phyloP scores from a whole-genome alignment of 225 moss, liverwort and hornwort genomes.

The Physcomitrium patens region DNA sequence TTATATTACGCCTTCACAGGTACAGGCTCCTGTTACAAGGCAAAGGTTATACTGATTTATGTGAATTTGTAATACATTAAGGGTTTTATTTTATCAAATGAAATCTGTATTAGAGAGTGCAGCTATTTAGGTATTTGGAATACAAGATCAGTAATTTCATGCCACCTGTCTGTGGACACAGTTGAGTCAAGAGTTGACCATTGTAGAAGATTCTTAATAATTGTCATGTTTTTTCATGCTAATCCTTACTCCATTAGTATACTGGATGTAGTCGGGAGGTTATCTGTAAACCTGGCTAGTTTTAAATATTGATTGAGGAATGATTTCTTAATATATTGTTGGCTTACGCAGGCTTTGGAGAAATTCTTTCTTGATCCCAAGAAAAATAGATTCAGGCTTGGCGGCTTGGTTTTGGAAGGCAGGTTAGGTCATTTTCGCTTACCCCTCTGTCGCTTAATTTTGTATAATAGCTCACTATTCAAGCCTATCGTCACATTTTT shows the following conservation, averaged over 20 bases:
- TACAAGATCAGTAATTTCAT: not conserved
- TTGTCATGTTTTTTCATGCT: constrained; percentile 11
- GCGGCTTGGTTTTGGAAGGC: constrained; percentile 95
- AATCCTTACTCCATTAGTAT: not conserved
- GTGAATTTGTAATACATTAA: constrained; percentile 16
- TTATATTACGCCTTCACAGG: constrained; percentile 93
- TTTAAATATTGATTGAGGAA: constrained; percentile 4
- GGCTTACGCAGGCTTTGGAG: constrained; percentile 74
- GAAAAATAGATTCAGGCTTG: constrained; percentile 86
- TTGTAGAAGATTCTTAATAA: not conserved
- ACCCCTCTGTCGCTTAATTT: constrained; percentile 3
- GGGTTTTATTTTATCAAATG: not conserved
- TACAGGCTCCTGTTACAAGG: constrained; percentile 19
- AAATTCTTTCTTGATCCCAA: constrained; percentile 85
- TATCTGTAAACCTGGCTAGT: constrained; percentile 7
- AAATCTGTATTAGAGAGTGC: not conserved
- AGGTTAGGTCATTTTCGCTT: constrained; percentile 59
- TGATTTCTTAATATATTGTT: constrained; percentile 17
- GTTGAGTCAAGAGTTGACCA: not conserved
- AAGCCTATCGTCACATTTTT: not conserved
- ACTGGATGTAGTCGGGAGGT: constrained; percentile 8
- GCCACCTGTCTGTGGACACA: not conserved
- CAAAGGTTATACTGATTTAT: not conserved
- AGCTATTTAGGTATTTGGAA: not conserved
- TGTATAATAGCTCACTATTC: not conserved